Percentiles rank a stretch among this genome's conserved stretches.
Conservation (phyloP, 2,329 filamentous ascomycete genomes). For the Cladosporium phlei region DNA sequence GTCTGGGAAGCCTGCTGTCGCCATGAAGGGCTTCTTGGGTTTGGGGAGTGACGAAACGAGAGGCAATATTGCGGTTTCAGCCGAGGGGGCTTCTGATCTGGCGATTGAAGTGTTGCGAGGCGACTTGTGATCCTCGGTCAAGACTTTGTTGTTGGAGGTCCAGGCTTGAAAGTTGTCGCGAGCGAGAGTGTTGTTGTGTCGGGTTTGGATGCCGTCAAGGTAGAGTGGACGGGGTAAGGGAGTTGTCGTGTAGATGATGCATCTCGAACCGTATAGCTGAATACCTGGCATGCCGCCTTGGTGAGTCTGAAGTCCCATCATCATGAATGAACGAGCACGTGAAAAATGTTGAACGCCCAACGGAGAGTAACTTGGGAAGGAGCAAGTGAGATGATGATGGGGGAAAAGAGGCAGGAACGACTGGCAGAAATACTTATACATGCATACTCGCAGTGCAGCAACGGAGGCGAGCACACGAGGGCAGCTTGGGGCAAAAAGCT, state of each 20-base stretch:
- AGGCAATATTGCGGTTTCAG: too few relatives aligned
- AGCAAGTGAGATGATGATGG: not conserved
- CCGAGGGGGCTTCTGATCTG: too few relatives aligned
- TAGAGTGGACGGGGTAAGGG: constrained; percentile 3
- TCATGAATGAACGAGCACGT: not conserved
- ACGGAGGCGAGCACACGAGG: too few relatives aligned
- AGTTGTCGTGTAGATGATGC: constrained; percentile 8
- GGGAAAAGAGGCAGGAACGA: not conserved
- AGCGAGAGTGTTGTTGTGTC: not conserved
- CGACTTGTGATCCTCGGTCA: too few relatives aligned
- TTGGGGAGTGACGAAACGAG: not conserved
- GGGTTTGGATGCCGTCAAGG: constrained; percentile 6
- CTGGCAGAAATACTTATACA: not conserved
- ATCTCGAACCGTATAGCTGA: constrained; percentile 10
- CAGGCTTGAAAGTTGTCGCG: constrained; percentile 3
- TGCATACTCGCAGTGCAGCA: too few relatives aligned
- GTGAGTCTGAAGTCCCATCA: constrained; percentile 6
- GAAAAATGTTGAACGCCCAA: constrained; percentile 3
- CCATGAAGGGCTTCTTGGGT: constrained; percentile 16
- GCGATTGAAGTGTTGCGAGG: too few relatives aligned
- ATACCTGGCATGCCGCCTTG: constrained; percentile 13
- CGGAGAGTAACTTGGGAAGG: not conserved
- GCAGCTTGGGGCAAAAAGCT: not conserved
- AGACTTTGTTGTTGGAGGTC: not conserved
- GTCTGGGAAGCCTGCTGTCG: constrained; percentile 21